Evolutionary conservation across 1,139 yeast species (phyloP).

Genomic region (Blastobotrys niveus): DNA sequence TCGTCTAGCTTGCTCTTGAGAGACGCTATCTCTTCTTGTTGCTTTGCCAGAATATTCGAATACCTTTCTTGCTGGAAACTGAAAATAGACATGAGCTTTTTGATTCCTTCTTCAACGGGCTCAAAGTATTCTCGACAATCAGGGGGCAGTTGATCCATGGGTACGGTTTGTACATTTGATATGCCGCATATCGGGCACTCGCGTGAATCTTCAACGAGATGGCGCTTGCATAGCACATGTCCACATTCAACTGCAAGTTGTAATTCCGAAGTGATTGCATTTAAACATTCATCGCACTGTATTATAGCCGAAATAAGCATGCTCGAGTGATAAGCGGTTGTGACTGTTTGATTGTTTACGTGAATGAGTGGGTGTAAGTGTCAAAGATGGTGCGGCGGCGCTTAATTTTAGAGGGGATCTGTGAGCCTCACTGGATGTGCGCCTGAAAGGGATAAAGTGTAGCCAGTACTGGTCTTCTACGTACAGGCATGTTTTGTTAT

Average conservation of each 20-base stretch:
- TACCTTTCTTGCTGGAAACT: conserved; percentile 2
- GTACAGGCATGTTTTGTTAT: too few relatives aligned
- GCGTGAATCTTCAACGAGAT: background rate
- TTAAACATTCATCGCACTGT: conserved; percentile 7
- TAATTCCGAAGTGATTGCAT: background rate
- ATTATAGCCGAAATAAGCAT: background rate
- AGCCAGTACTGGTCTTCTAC: too few relatives aligned
- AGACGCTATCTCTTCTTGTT: background rate
- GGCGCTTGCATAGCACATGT: conserved; percentile 6
- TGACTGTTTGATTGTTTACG: too few relatives aligned
- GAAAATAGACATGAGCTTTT: background rate
- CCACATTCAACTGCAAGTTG: background rate
- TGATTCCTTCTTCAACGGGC: background rate
- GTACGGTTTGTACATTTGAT: background rate
- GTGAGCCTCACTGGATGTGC: too few relatives aligned
- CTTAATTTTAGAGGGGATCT: too few relatives aligned
- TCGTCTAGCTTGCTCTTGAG: background rate
- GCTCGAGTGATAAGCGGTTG: too few relatives aligned
- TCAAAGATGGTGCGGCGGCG: too few relatives aligned
- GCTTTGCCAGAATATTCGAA: background rate
- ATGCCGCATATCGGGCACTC: conserved; percentile 1
- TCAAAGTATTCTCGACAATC: conserved; percentile 5
- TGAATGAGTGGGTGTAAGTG: too few relatives aligned
- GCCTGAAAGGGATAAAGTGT: too few relatives aligned
- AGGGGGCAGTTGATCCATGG: conserved; percentile 2